phyloP scores from a whole-genome alignment of 2,329 filamentous ascomycete species.

The Diaporthe sp. region DNA sequence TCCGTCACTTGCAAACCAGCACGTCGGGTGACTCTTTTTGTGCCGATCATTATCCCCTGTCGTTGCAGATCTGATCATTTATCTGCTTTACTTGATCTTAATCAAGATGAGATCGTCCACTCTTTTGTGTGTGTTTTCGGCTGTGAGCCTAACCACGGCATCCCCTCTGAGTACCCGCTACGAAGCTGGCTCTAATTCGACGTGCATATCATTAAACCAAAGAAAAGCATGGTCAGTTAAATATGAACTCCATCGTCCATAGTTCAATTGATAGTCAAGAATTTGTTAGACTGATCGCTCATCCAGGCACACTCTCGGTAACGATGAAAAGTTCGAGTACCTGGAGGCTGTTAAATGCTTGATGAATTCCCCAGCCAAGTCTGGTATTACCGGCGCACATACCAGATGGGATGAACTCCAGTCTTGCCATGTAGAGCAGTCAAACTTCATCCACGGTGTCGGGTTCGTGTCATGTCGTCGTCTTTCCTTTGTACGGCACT shows the following conservation, averaged over 20 bases:
- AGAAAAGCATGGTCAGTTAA: neutral
- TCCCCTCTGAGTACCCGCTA: neutral
- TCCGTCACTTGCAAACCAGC: neutral
- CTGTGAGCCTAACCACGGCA: neutral
- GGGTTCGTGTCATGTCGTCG: neutral
- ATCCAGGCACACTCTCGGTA: slow-evolving; percentile 2
- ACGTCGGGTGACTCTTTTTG: neutral
- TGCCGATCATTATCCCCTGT: neutral
- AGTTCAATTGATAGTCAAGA: neutral
- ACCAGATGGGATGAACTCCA: slow-evolving; percentile 26
- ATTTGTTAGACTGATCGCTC: neutral
- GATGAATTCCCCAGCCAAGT: neutral
- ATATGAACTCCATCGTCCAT: neutral
- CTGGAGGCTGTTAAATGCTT: slow-evolving; percentile 21
- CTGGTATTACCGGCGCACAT: neutral
- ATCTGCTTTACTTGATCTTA: neutral
- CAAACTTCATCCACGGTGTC: slow-evolving; percentile 23
- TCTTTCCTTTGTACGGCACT: neutral
- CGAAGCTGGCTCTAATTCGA: neutral
- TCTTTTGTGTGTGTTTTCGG: neutral
- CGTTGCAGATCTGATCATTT: neutral
- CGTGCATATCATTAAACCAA: neutral
- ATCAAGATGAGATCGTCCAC: neutral
- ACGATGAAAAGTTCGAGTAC: slow-evolving; percentile 1
- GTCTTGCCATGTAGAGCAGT: slow-evolving; percentile 20